Evolutionary conservation across 768 basidiomycete genomes (phyloP), one percentile per base, ranked within the genome.

Genomic region (Leccinum rimulosum): DNA sequence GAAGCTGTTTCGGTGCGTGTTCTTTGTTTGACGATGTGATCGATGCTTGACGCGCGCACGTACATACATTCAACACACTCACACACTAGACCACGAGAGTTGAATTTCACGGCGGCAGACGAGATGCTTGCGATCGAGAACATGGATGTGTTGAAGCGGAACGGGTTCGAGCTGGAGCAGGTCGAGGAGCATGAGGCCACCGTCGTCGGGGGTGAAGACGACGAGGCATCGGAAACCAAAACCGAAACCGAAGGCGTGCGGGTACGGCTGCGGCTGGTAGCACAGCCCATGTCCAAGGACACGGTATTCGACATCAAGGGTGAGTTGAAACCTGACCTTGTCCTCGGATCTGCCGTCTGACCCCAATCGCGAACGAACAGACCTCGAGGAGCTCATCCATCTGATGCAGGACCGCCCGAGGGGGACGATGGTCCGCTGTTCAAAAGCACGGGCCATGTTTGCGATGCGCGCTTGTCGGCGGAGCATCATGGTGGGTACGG

Each of bases 401-500:
- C 76, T 96, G 14, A 80, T 99, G 75, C 84, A 84, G 38, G 91
- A 95, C 66, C 79, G 82, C 8, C 87, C 93, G 0, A 72, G 79
- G 0, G 91, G 92, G 2, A 84, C 88, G 66, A 90, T 93, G 83
- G 91, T 97, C 0, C 81, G 97, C 22, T 97, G 94, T 68, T 89
- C 89, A 15, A 98, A 98, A 72, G 93, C 91, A 15, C 83, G 95
- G 15, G 81, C 87, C 5, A 98, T 99, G 95, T 98, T 99, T 69
- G 97, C 97, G 0, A 91, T 88, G 83, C 84, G 95, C 36, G 97
- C 97, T 0, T 99, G 97, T 74, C 73, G 96, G 62, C 95, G 91
- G 77, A 98, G 95, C 72, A 87, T 97, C 45, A 99, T 98, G 97
- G 81, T 98, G 48, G 95, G 97, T 4, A 91, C 84, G 77, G 80